A percentile compares a stretch with the other conserved stretches of the same genome.
phyloP scores from a whole-genome alignment of 2,329 filamentous ascomycete species.

The Colletotrichum sp. region DNA sequence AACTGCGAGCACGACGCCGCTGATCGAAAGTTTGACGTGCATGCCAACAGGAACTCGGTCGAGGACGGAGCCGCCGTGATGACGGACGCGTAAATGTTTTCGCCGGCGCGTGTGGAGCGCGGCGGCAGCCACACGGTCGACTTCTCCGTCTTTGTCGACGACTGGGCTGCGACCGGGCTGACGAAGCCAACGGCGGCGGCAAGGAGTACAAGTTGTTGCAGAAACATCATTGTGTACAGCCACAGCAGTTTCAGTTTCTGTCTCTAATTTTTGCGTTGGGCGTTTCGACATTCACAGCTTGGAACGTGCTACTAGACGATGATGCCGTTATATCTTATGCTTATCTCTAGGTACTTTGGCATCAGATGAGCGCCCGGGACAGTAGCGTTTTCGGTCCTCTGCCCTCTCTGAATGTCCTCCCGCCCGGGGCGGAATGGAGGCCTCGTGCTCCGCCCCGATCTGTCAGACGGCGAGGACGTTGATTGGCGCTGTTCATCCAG shows the following conservation, averaged over 20 bases:
- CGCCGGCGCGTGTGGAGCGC: background rate
- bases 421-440: background rate
- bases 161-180: background rate
- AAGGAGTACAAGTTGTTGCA: background rate
- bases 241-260: background rate
- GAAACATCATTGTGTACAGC: background rate
- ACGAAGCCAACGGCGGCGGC: background rate
- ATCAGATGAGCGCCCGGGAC: background rate
- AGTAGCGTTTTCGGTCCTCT: background rate
- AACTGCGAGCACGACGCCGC: conserved; percentile 10
- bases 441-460: background rate
- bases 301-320: background rate
- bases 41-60: conserved; percentile 9
- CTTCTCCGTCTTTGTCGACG: conserved; percentile 1
- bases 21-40: conserved; percentile 4
- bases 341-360: background rate
- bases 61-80: conserved; percentile 18
- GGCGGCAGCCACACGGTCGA: conserved; percentile 16
- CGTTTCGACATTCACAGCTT: background rate
- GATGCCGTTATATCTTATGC: background rate
- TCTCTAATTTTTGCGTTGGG: background rate
- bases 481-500: background rate
- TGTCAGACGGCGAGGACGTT: background rate
- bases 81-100: conserved; percentile 15
- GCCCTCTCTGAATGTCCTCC: background rate